Base-by-base conservation (phyloP, 1,139 yeast genomes). In the Ashbya aceris region DNA sequence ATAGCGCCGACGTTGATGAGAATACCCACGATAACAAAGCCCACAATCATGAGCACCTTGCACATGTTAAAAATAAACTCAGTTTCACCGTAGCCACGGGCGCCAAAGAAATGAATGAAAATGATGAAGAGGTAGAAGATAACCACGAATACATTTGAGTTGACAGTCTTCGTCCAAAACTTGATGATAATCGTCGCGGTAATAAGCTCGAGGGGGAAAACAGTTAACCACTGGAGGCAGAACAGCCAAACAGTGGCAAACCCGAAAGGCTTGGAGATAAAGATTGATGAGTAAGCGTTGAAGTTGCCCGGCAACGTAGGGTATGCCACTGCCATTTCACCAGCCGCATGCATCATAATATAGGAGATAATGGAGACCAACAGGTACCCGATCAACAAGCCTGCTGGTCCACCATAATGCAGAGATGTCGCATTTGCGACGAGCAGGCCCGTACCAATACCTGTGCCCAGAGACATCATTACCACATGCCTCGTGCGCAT, bases 231-330 rank as follows among this genome's bases (percentile, higher is more conserved):
- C 67, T 80, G 86, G 54, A 85, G 62, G 38, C 77, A 81, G 59
- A 82, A 84, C 62, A 83, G 77, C 86, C 86, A 81, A 40, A 85
- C 83, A 50, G 80, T 76, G 26, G 86, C 78, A 58, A 82, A 82
- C 8, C 93, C 93, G 79, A 86, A 79, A 2, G 89, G 78, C 11
- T 76, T 70, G 52, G 83, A 89, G 36, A 85, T 67, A 69, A 49
- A 76, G 66, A 38, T 83, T 2, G 84, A 68, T 30, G 82, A 72
- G 60, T 78, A 83, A 40, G 83, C 74, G 36, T 81, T 72, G 60
- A 82, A 84, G 4, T 86, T 83, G 51, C 95, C 95, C 41, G 85
- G 73, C 32, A 84, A 78, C 12, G 91, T 89, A 39, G 66, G 65
- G 61, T 78, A 83, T 8, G 81, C 73, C 31, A 83, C 83, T 40